Evolutionary conservation across 257 asterid species (phyloP).

Genomic region (Thymus quinquecostatus): DNA sequence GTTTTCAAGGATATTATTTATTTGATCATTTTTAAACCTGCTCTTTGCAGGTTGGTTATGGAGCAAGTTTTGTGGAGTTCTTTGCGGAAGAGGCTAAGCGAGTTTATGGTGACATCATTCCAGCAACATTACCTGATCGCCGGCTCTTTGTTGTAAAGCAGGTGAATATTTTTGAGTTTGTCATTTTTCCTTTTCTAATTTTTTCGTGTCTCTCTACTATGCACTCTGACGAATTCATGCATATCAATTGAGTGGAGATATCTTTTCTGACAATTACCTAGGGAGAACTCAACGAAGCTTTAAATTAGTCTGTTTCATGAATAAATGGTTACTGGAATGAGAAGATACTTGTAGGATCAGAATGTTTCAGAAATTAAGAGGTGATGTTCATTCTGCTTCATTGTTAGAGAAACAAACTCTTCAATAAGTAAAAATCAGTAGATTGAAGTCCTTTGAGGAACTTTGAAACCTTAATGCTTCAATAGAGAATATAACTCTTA

Average conservation of each 20-base stretch:
- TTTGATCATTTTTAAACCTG: constrained; percentile 27
- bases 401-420: neutral
- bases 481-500: neutral
- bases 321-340: neutral
- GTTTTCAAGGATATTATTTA: constrained; percentile 15
- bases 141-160: constrained; percentile 91
- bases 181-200: neutral
- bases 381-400: constrained; percentile 15
- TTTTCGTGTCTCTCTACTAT: neutral
- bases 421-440: constrained; percentile 2
- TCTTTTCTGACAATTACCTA: constrained; percentile 5
- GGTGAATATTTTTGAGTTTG: constrained; percentile 42
- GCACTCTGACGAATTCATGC: constrained; percentile 17
- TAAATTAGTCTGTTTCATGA: constrained; percentile 7
- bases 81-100: constrained; percentile 98
- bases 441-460: constrained; percentile 12
- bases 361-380: neutral
- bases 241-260: constrained; percentile 9
- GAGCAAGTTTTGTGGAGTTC: constrained; percentile 91
- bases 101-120: constrained; percentile 92
- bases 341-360: constrained; percentile 13
- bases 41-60: constrained; percentile 71
- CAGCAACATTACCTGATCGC: constrained; percentile 88
- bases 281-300: constrained; percentile 12
- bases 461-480: constrained; percentile 1